A percentile compares a stretch with the other conserved stretches of the same genome.
These are phyloP conservation scores for Avena eriantha DNA, from an alignment of 176 grass and related monocot species.

Conservation along the genomic window DNA sequence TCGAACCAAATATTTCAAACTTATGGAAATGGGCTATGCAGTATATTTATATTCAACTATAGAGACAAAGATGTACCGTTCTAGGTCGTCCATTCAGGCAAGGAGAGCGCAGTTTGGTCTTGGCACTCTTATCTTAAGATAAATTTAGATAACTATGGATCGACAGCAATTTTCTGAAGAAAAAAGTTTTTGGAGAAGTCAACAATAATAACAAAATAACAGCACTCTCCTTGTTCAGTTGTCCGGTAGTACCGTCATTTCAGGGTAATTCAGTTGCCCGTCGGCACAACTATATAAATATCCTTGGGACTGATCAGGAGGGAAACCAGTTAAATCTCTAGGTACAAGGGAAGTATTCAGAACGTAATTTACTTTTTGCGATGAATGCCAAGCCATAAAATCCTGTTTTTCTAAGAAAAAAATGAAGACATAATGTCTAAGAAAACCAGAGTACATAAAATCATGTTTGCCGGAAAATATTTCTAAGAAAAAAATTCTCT, in stretches of 20 bases:
- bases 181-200: background rate
- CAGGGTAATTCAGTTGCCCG: background rate
- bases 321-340: background rate
- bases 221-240: background rate
- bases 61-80: conserved; percentile 30
- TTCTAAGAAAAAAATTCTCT: background rate
- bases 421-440: too few relatives aligned
- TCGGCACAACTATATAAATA: background rate
- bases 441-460: too few relatives aligned
- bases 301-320: background rate
- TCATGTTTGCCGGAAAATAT: background rate
- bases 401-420: background rate
- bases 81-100: conserved; percentile 30
- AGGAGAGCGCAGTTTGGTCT: conserved; percentile 18
- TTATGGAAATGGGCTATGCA: too few relatives aligned
- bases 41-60: too few relatives aligned
- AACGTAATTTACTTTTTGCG: background rate
- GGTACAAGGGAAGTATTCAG: background rate
- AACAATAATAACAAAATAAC: background rate
- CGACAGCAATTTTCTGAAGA: background rate
- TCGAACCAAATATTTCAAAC: too few relatives aligned
- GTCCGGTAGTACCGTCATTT: background rate
- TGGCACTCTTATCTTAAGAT: conserved; percentile 27
- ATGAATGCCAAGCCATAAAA: background rate
- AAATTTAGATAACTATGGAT: background rate